Percentiles rank a stretch among this genome's conserved stretches.
Conservation (phyloP, 2,329 filamentous ascomycete genomes). For the Calonectria honghensis region DNA sequence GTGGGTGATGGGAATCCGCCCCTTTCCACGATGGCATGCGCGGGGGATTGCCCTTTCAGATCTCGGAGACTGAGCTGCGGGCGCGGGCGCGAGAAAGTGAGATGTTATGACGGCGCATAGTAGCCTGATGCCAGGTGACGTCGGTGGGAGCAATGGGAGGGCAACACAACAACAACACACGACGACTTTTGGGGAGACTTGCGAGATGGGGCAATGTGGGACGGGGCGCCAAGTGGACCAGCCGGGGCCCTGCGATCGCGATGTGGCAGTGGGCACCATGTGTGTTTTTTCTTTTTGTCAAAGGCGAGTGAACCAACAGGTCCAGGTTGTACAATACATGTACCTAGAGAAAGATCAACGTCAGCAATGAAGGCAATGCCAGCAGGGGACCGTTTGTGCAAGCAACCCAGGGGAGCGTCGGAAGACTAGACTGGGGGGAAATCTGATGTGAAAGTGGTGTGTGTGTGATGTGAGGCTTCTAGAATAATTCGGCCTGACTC, state of each 20-base stretch:
- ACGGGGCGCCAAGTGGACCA: conserved; percentile 40
- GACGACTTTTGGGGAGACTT: conserved; percentile 17
- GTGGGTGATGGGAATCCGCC: neutral
- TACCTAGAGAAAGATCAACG: conserved; percentile 30
- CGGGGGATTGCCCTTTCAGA: conserved; percentile 34
- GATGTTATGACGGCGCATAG: conserved; percentile 38
- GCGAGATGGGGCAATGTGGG: conserved; percentile 37
- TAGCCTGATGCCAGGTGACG: conserved; percentile 44
- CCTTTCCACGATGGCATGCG: conserved; percentile 14
- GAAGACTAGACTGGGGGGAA: conserved; percentile 13
- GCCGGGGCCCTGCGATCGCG: conserved; percentile 39
- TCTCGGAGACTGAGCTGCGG: conserved; percentile 45
- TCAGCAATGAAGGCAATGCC: conserved; percentile 32
- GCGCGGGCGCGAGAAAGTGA: conserved; percentile 42
- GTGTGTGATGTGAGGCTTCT: conserved; percentile 43
- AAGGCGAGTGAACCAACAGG: neutral
- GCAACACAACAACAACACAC: conserved; percentile 18
- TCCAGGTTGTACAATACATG: conserved; percentile 25
- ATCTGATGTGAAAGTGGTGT: conserved; percentile 38
- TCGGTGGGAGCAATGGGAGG: conserved; percentile 29
- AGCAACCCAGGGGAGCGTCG: conserved; percentile 1
- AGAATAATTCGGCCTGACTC: conserved; percentile 48
- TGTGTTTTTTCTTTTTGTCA: neutral
- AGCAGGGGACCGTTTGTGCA: conserved; percentile 11
- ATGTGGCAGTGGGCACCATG: conserved; percentile 26